A percentile compares a stretch with the other conserved stretches of the same genome.
phyloP scores from a whole-genome alignment of 139 green algal species.

The Yamagishiella unicocca region DNA sequence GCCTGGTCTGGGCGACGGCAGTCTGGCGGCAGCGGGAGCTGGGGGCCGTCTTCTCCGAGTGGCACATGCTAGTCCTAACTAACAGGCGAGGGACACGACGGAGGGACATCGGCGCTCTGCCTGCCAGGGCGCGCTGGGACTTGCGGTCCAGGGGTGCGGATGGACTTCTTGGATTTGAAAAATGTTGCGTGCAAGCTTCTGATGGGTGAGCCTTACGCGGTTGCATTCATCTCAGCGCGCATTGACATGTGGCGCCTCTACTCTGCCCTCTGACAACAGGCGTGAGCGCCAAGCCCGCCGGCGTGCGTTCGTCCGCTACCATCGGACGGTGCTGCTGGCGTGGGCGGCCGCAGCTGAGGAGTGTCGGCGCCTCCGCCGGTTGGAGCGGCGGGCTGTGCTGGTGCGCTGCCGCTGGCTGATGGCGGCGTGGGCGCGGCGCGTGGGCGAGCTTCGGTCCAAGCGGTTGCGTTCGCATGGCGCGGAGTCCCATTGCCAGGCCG shows the following conservation, averaged over 20 bases:
- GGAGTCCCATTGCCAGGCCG: neutral
- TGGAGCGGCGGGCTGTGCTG: neutral
- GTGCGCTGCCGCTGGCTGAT: constrained; percentile 29
- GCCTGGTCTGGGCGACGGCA: constrained; percentile 23
- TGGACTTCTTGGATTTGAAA: neutral
- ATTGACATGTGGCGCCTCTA: too few species aligned
- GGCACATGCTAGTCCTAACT: constrained; percentile 3
- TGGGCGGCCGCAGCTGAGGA: neutral
- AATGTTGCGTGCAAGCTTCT: neutral
- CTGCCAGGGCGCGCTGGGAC: too few species aligned
- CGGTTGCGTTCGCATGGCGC: neutral
- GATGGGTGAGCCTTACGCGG: neutral
- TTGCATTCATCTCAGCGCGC: too few species aligned
- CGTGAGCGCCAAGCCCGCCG: constrained; percentile 14
- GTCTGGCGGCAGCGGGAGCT: constrained; percentile 41
- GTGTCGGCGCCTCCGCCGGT: neutral
- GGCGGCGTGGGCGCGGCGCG: constrained; percentile 7
- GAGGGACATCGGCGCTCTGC: too few species aligned
- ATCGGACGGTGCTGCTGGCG: constrained; percentile 8
- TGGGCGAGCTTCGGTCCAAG: neutral
- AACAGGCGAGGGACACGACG: neutral
- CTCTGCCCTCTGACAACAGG: too few species aligned
- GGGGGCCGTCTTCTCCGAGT: constrained; percentile 16
- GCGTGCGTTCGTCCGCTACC: constrained; percentile 4
- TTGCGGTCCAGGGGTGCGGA: too few species aligned